phyloP scores from a whole-genome alignment of 345 rosid species.

The Eucalyptus victrix region DNA sequence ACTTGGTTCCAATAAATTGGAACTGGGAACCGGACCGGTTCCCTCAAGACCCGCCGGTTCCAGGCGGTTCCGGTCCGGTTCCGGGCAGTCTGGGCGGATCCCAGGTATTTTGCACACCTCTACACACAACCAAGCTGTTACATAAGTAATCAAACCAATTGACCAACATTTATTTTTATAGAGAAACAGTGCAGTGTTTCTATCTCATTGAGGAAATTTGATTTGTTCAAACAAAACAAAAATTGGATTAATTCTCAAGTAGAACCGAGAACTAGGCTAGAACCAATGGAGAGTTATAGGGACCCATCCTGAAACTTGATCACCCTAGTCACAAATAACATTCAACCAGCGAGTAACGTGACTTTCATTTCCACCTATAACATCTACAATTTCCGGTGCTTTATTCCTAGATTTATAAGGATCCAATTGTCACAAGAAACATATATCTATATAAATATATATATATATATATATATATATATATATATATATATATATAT shows the following conservation, averaged over 20 bases:
- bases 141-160: neutral
- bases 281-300: neutral
- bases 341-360: neutral
- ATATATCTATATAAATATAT: too few species aligned
- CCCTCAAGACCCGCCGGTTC: too few species aligned
- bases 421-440: neutral
- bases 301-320: neutral
- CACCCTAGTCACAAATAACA: neutral
- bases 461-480: too few species aligned
- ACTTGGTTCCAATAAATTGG: too few species aligned
- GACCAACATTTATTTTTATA: neutral
- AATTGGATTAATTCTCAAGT: neutral
- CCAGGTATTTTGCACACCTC: too few species aligned
- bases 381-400: neutral
- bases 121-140: too few species aligned
- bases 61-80: too few species aligned
- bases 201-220: neutral
- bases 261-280: rapidly evolving
- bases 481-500: neutral
- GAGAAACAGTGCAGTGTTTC: neutral
- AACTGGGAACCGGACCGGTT: too few species aligned
- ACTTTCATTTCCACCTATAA: neutral
- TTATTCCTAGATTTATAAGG: neutral
- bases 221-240: neutral
- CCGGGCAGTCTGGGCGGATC: too few species aligned